Conservation (phyloP, 768 basidiomycete species). For the Leccinum truebloodii region DNA sequence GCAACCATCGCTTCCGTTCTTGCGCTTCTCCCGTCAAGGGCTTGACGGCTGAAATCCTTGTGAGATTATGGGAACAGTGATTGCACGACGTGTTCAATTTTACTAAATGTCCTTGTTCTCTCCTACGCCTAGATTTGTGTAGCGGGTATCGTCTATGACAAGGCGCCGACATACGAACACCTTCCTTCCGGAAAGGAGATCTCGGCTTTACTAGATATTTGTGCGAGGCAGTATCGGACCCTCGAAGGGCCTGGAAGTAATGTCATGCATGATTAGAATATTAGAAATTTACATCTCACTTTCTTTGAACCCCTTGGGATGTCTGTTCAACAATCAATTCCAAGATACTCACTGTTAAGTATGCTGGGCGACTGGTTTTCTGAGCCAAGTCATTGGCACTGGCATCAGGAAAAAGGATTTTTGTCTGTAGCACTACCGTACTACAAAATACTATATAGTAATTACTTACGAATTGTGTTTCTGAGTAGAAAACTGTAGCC, state of each 20-base stretch:
- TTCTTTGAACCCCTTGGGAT: too few relatives aligned
- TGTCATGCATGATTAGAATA: conserved; percentile 3
- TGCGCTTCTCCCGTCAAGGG: conserved; percentile 82
- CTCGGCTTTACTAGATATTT: conserved; percentile 29
- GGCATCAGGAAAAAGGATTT: too few relatives aligned
- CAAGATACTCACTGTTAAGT: too few relatives aligned
- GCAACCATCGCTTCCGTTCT: conserved; percentile 84
- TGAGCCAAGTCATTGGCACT: too few relatives aligned
- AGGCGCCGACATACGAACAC: conserved; percentile 50
- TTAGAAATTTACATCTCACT: background rate
- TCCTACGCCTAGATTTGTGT: conserved; percentile 40
- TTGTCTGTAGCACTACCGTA: too few relatives aligned
- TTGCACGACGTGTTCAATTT: background rate
- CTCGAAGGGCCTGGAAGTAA: conserved; percentile 7
- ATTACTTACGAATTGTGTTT: too few relatives aligned
- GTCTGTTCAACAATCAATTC: too few relatives aligned
- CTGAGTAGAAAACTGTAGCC: too few relatives aligned
- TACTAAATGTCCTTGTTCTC: background rate
- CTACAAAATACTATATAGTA: too few relatives aligned
- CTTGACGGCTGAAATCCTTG: conserved; percentile 79
- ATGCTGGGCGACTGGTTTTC: too few relatives aligned
- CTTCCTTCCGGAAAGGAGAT: conserved; percentile 55
- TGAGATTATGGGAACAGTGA: conserved; percentile 58
- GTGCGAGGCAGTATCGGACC: conserved; percentile 25
- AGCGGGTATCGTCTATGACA: conserved; percentile 65